Conservation (phyloP, 371 early-diverging fungal genomes). For the Dentiscutata heterogama region DNA sequence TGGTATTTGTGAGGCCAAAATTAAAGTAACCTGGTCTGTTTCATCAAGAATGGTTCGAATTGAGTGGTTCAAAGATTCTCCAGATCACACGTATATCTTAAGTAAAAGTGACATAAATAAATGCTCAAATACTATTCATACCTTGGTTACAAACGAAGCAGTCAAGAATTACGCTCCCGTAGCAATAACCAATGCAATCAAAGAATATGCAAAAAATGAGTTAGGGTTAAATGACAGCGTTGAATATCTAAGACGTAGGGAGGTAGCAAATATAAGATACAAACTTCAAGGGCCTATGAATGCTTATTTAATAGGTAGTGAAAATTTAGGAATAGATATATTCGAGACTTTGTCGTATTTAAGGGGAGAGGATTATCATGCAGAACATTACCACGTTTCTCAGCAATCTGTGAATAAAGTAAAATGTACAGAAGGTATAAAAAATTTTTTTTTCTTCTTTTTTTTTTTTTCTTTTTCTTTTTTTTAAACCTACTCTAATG, state of each 20-base stretch:
- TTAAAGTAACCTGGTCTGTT: no score
- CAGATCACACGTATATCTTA: not conserved
- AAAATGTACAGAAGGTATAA: conserved; percentile 28
- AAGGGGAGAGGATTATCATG: conserved; percentile 21
- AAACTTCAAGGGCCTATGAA: conserved; percentile 37
- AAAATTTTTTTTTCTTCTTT: no score
- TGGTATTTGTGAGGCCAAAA: no score
- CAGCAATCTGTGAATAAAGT: no score
- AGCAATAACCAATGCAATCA: conserved; percentile 6
- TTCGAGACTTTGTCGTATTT: not conserved
- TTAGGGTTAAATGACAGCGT: conserved; percentile 7
- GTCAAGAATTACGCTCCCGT: conserved; percentile 23
- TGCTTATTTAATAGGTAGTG: conserved; percentile 22
- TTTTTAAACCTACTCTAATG: no score
- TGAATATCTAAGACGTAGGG: conserved; percentile 23
- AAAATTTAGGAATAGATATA: conserved; percentile 23
- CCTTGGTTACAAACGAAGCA: conserved; percentile 41
- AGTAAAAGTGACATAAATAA: conserved; percentile 32
- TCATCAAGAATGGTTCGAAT: conserved; percentile 4
- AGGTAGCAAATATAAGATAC: conserved; percentile 43
- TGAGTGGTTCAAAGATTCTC: not conserved
- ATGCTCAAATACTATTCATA: conserved; percentile 10
- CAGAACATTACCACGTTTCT: not conserved
- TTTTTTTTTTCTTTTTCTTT: no score
- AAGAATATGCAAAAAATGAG: conserved; percentile 8